Percentiles rank a stretch among this genome's conserved stretches.
Conservation (phyloP, 768 basidiomycete genomes). For the Macrolepiota fuliginosa region DNA sequence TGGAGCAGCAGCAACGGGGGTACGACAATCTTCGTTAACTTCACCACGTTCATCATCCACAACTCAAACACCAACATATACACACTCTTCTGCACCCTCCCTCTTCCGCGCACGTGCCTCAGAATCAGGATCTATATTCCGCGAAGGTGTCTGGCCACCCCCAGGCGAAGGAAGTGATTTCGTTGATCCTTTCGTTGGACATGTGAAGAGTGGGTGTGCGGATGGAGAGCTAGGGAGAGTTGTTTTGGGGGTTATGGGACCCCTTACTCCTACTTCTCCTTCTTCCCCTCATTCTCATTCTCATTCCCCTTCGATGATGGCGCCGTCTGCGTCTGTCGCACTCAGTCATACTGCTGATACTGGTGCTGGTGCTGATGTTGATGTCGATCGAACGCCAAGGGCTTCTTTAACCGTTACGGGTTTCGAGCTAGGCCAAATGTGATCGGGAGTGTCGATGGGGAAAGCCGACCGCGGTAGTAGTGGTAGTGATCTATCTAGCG, state of each 20-base stretch:
- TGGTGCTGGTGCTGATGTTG: not conserved
- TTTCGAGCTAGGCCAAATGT: too few relatives aligned
- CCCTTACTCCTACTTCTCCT: not conserved
- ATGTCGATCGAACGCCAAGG: too few relatives aligned
- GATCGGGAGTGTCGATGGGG: too few relatives aligned
- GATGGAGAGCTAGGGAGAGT: conserved; percentile 14
- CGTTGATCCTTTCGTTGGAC: conserved; percentile 44
- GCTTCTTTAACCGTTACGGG: too few relatives aligned
- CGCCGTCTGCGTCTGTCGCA: not conserved
- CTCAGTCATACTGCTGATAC: not conserved
- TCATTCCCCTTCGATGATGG: too few relatives aligned
- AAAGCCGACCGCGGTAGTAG: too few relatives aligned
- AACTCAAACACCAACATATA: too few relatives aligned
- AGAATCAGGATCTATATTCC: conserved; percentile 45
- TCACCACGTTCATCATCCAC: not conserved
- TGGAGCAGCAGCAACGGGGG: too few relatives aligned
- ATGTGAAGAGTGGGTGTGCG: conserved; percentile 36
- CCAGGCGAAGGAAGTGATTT: conserved; percentile 31
- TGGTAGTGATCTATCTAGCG: too few relatives aligned
- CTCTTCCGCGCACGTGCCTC: conserved; percentile 37
- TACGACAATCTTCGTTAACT: not conserved
- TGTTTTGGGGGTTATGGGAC: conserved; percentile 2
- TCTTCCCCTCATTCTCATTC: too few relatives aligned
- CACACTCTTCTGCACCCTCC: conserved; percentile 30
- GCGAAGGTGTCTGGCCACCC: conserved; percentile 41